A percentile compares a stretch with the other conserved stretches of the same genome.
These are phyloP conservation scores for Ceratobasidium sp. DNA, from an alignment of 1,284 basidiomycete genomes.

Conservation along the genomic window DNA sequence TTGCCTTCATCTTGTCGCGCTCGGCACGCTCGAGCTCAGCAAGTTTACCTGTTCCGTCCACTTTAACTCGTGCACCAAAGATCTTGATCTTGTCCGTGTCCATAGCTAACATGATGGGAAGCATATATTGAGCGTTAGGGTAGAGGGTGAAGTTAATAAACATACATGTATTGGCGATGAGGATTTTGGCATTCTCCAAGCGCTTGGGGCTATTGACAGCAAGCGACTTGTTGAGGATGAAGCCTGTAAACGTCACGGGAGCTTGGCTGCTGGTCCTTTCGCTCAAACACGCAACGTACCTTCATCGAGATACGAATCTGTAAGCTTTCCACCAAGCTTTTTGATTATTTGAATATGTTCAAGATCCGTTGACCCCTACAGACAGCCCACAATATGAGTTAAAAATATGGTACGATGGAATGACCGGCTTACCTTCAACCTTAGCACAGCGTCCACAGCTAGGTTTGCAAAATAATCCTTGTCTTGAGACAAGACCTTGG, in stretches of 20 bases:
- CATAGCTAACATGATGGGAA: constrained; percentile 75
- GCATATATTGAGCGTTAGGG: not conserved
- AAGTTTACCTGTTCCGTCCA: constrained; percentile 95
- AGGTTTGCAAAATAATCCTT: constrained; percentile 99
- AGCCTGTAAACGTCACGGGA: constrained; percentile 69
- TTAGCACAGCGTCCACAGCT: constrained; percentile 95
- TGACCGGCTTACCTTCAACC: constrained; percentile 76
- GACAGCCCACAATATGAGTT: not conserved
- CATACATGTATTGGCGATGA: constrained; percentile 95
- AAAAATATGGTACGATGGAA: not conserved
- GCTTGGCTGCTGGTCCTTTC: not conserved
- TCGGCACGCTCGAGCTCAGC: constrained; percentile 98
- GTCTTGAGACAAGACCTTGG: constrained; percentile 96
- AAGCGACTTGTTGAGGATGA: constrained; percentile 98
- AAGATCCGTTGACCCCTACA: constrained; percentile 91
- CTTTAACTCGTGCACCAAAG: constrained; percentile 96
- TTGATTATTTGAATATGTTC: constrained; percentile 99
- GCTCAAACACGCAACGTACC: constrained; percentile 63
- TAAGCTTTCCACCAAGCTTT: constrained; percentile 98
- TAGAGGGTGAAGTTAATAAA: not conserved
- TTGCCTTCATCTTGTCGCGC: constrained; percentile 98
- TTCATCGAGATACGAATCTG: constrained; percentile 98
- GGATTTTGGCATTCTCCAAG: constrained; percentile 94
- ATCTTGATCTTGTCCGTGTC: constrained; percentile 99
- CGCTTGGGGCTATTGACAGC: constrained; percentile 95